Evolutionary conservation across 23 red algal species (phyloP).

Genomic region (Cyanidium caldarium): DNA sequence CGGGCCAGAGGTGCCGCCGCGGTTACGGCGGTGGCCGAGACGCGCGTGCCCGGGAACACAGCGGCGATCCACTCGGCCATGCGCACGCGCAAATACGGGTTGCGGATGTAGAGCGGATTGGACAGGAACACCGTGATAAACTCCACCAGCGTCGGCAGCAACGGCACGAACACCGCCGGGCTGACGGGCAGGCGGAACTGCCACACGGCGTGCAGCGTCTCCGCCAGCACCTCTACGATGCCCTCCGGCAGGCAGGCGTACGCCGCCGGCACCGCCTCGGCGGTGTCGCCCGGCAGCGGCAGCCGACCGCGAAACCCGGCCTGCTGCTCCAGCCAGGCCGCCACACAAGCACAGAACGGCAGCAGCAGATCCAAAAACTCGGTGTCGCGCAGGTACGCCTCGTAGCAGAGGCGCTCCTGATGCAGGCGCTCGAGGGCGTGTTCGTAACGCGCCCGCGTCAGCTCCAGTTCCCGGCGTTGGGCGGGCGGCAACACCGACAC

Average conservation of each 20-base stretch:
- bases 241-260: conserved; percentile 54
- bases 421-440: conserved; percentile 29
- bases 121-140: conserved; percentile 40
- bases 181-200: conserved; percentile 26
- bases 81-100: conserved; percentile 75
- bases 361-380: conserved; percentile 30
- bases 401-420: conserved; percentile 40
- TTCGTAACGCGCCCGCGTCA: conserved; percentile 29
- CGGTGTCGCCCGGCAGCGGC: conserved; percentile 22
- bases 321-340: conserved; percentile 59
- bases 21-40: conserved; percentile 22
- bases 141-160: conserved; percentile 49
- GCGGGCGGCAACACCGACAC: conserved; percentile 4
- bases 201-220: conserved; percentile 26
- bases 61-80: conserved; percentile 54
- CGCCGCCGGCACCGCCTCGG: conserved; percentile 31
- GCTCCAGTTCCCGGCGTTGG: conserved; percentile 24
- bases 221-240: conserved; percentile 54
- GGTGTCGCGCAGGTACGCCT: conserved; percentile 67
- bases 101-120: conserved; percentile 68
- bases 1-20: neutral
- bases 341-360: conserved; percentile 43
- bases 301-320: conserved; percentile 8
- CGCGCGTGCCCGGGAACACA: conserved; percentile 23
- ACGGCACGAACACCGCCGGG: conserved; percentile 23